Evolutionary conservation across 2,329 filamentous ascomycete genomes (phyloP).

Genomic region (Exophiala calicioides): DNA sequence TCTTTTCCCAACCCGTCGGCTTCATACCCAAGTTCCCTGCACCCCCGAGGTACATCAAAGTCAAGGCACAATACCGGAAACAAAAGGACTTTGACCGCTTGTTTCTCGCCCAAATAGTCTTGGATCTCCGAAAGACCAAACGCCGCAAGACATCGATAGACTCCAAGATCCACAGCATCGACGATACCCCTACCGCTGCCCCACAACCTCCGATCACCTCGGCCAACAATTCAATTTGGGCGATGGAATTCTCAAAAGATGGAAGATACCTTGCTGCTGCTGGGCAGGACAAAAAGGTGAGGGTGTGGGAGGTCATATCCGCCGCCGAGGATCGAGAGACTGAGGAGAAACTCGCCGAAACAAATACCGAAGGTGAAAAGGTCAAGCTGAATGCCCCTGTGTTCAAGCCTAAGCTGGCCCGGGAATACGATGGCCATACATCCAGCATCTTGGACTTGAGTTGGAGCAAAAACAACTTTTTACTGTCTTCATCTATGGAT

Average conservation of each 20-base stretch:
- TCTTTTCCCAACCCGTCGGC: conserved; percentile 77
- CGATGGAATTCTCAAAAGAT: conserved; percentile 88
- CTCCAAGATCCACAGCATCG: conserved; percentile 30
- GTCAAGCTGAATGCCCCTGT: conserved; percentile 84
- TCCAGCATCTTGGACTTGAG: conserved; percentile 86
- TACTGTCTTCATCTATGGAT: conserved; percentile 96
- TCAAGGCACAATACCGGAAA: conserved; percentile 78
- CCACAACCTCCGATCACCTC: conserved; percentile 31
- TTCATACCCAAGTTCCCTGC: conserved; percentile 87
- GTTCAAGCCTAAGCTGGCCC: conserved; percentile 74
- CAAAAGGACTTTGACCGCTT: conserved; percentile 78
- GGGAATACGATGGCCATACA: conserved; percentile 80
- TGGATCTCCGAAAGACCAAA: conserved; percentile 51
- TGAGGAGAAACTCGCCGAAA: conserved; percentile 70
- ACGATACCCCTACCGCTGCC: conserved; percentile 29
- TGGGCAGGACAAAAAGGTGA: conserved; percentile 80
- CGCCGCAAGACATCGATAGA: conserved; percentile 38
- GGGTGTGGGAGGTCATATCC: conserved; percentile 86
- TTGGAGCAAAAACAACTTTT: conserved; percentile 98
- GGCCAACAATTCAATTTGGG: conserved; percentile 75
- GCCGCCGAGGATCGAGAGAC: conserved; percentile 74
- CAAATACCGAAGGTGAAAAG: conserved; percentile 47
- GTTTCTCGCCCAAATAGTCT: conserved; percentile 90
- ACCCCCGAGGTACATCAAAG: conserved; percentile 86
- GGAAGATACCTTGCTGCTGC: conserved; percentile 89